These are phyloP conservation scores for Rhodofomes roseus DNA, from an alignment of 1,284 basidiomycete genomes.

Conservation along the genomic window DNA sequence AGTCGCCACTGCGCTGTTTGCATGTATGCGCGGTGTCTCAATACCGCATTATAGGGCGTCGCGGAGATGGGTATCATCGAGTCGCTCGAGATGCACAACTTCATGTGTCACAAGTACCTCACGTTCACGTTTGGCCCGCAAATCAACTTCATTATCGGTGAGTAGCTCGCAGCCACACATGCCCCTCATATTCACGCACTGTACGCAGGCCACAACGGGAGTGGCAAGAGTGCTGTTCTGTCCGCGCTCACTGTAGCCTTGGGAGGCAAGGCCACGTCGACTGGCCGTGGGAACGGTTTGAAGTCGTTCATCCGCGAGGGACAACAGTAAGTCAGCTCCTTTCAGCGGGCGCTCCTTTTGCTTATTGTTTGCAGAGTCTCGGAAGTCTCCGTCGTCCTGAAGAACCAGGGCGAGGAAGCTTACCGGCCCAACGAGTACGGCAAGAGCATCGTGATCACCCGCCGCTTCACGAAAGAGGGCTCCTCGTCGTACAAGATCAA, in stretches of 20 bases:
- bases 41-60: slow-evolving; percentile 46
- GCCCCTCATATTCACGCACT: not conserved
- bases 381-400: slow-evolving; percentile 77
- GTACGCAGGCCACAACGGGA: slow-evolving; percentile 70
- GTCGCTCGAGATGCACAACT: slow-evolving; percentile 83
- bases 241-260: slow-evolving; percentile 93
- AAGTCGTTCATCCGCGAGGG: slow-evolving; percentile 91
- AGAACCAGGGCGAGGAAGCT: slow-evolving; percentile 89
- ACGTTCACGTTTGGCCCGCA: slow-evolving; percentile 83
- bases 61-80: slow-evolving; percentile 89
- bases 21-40: not conserved
- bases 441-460: slow-evolving; percentile 81
- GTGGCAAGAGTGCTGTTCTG: slow-evolving; percentile 93
- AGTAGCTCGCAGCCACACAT: slow-evolving; percentile 23
- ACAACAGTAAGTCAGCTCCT: slow-evolving; percentile 51
- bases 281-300: slow-evolving; percentile 84
- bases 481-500: slow-evolving; percentile 83
- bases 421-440: slow-evolving; percentile 84
- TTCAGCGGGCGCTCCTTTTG: not conserved
- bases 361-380: slow-evolving; percentile 46
- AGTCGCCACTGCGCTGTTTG: slow-evolving; percentile 19
- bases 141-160: slow-evolving; percentile 97
- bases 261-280: slow-evolving; percentile 87
- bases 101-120: slow-evolving; percentile 94
- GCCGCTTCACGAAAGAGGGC: slow-evolving; percentile 77